Percentiles rank a stretch among this genome's conserved stretches.
These are phyloP conservation scores for Fragilariopsis cylindrus DNA, from an alignment of 108 stramenopile species.

Conservation along the genomic window DNA sequence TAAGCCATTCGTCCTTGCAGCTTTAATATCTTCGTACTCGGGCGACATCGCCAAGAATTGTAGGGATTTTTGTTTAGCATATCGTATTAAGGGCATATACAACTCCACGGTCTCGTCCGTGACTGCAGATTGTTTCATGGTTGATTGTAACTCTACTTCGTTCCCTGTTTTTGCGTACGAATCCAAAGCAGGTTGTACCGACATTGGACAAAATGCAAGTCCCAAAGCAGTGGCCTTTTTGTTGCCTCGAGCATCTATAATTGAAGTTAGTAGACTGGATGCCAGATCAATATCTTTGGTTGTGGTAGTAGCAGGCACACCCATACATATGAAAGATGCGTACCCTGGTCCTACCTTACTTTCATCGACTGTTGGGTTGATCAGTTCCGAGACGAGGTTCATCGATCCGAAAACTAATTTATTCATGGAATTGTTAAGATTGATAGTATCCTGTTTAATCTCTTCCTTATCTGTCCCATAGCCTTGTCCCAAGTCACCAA, in stretches of 20 bases:
- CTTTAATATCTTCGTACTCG: slow-evolving; percentile 55
- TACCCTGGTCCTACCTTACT: slow-evolving; percentile 27
- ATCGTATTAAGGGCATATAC: slow-evolving; percentile 62
- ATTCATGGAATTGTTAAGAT: slow-evolving; percentile 81
- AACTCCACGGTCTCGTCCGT: slow-evolving; percentile 23
- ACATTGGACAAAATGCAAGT: slow-evolving; percentile 54
- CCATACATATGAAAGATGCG: slow-evolving; percentile 73
- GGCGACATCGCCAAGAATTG: slow-evolving; percentile 67
- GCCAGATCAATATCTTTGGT: slow-evolving; percentile 57
- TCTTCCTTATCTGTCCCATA: slow-evolving; percentile 66
- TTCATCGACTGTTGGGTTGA: slow-evolving; percentile 23
- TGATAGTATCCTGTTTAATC: slow-evolving; percentile 58
- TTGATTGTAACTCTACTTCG: slow-evolving; percentile 23
- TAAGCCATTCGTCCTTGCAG: slow-evolving; percentile 56
- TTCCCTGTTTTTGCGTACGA: slow-evolving; percentile 35
- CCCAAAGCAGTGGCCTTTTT: slow-evolving; percentile 63
- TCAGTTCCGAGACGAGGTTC: slow-evolving; percentile 31
- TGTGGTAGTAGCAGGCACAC: slow-evolving; percentile 45
- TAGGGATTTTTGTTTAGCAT: slow-evolving; percentile 42
- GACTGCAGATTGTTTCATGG: slow-evolving; percentile 46
- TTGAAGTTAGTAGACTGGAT: slow-evolving; percentile 39
- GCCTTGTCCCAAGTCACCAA: slow-evolving; percentile 66
- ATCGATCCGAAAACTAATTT: slow-evolving; percentile 78
- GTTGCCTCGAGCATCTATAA: slow-evolving; percentile 40
- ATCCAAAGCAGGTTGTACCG: slow-evolving; percentile 61